Evolutionary conservation across 228 moss, liverwort and hornwort species (phyloP).

Genomic region (Sphagnum fallax): DNA sequence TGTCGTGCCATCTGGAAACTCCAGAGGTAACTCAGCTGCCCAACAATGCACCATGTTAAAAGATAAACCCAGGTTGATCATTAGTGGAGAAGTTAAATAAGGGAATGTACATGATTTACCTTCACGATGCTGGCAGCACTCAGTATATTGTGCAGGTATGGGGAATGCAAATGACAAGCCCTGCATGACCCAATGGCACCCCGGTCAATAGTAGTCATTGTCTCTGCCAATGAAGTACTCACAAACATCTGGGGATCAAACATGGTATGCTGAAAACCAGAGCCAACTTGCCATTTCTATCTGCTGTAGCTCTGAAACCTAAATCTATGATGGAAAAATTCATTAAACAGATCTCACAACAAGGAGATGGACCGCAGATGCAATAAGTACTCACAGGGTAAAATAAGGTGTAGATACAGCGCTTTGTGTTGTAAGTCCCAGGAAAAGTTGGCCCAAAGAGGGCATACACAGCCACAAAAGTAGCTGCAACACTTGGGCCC

Average conservation of each 20-base stretch:
- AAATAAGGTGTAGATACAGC: conserved; percentile 87
- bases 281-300: too few species aligned
- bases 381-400: conserved; percentile 58
- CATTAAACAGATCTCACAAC: too few species aligned
- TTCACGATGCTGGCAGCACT: conserved; percentile 94
- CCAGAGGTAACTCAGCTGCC: conserved; percentile 98
- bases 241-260: too few species aligned
- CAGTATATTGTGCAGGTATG: conserved; percentile 89
- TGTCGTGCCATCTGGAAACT: conserved; percentile 99
- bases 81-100: neutral
- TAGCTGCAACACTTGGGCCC: conserved; percentile 93
- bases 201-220: too few species aligned
- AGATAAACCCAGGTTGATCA: neutral
- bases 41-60: conserved; percentile 10
- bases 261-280: too few species aligned
- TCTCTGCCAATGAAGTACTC: too few species aligned
- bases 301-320: too few species aligned
- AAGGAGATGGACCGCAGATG: too few species aligned
- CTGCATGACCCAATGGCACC: conserved; percentile 23
- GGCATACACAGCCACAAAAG: conserved; percentile 96
- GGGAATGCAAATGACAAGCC: conserved; percentile 95
- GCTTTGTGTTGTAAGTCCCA: conserved; percentile 83
- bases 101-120: conserved; percentile 22
- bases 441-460: conserved; percentile 98
- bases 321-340: too few species aligned